Conservation (phyloP, 2,329 filamentous ascomycete species). For the Karstenula rhodostoma region DNA sequence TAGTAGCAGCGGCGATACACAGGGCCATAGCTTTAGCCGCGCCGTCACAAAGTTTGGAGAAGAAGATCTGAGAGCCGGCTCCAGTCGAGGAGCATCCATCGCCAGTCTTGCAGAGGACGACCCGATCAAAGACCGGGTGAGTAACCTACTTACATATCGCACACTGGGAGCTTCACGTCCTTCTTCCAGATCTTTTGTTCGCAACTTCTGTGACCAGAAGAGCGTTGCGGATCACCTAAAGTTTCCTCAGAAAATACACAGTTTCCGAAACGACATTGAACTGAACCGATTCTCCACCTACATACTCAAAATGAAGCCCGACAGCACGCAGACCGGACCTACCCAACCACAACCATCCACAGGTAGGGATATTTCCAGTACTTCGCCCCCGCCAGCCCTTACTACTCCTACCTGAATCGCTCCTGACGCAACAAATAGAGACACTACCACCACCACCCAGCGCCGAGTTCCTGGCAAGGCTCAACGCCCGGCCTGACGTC, state of each 20-base stretch:
- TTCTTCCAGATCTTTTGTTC: not conserved
- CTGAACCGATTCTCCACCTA: not conserved
- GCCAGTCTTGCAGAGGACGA: not conserved
- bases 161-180: not conserved
- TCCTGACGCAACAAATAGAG: not conserved
- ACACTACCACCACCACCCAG: not conserved
- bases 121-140: not conserved
- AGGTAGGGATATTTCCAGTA: not conserved
- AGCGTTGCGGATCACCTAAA: not conserved
- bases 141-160: not conserved
- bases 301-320: not conserved
- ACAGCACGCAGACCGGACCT: not conserved
- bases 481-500: not conserved
- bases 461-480: not conserved
- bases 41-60: not conserved
- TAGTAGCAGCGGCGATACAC: not conserved
- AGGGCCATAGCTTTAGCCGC: not conserved
- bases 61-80: not conserved
- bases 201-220: not conserved
- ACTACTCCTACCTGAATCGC: not conserved
- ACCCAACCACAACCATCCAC: not conserved
- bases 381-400: not conserved
- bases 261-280: not conserved
- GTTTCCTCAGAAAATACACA: not conserved
- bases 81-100: not conserved